Base-by-base conservation (phyloP, 1,284 basidiomycete genomes). In the Ustilago nuda region DNA sequence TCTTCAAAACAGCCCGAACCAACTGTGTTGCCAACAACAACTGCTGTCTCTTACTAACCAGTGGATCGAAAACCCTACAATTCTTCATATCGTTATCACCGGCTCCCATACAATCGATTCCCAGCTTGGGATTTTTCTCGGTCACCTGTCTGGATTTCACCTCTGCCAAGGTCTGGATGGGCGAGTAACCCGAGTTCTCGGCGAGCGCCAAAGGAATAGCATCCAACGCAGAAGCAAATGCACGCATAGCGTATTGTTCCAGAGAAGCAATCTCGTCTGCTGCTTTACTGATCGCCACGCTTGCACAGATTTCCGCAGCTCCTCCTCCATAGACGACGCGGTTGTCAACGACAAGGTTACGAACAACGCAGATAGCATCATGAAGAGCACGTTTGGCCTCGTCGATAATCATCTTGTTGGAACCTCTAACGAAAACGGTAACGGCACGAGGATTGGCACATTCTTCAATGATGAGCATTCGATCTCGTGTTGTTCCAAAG, bases 221-320 rank as follows among this genome's bases (percentile, higher is more conserved):
- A 83, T 99, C 96, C 8, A 99, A 88, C 11, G 96, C 96, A 35
- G 93, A 93, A 1, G 96, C 91, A 85, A 98, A 99, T 17, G 96
- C 95, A 51, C 96, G 92, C 95, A 99, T 98, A 1, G 96, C 96
- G 85, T 99, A 99, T 89, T 99, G 96, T 87, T 99, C 96, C 82
- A 99, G 96, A 9, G 94, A 90, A 1, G 96, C 92, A 81, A 97
- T 98, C 92, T 94, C 73, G 86, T 99, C 97, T 17, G 96, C 96
- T 56, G 93, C 94, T 86, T 94, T 93, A 62, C 92, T 89, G 3
- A 99, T 95, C 27, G 96, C 95, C 64, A 99, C 90, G 32, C 94
- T 92, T 76, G 93, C 95, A 81, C 93, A 95, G 84, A 99, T 98
- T 87, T 99, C 96, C 8, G 96, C 95, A 1, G 97, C 94, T 62